phyloP scores from a whole-genome alignment of 2,329 filamentous ascomycete species.

The Amylocarpus encephaloides region DNA sequence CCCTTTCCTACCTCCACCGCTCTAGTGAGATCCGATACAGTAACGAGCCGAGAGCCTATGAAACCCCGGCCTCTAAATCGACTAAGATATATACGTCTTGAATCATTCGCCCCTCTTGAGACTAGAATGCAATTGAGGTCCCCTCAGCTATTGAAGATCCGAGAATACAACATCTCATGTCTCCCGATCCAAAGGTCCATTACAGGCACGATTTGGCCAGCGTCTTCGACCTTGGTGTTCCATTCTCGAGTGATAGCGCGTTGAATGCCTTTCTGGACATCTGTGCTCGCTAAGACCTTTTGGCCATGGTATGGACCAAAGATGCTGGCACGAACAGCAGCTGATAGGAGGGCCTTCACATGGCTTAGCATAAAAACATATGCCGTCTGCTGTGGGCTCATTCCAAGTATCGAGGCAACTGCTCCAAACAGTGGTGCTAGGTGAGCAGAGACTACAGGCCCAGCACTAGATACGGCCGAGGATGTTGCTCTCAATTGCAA shows the following conservation, averaged over 20 bases:
- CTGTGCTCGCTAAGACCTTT: slow-evolving; percentile 56
- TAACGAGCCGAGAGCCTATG: too few species aligned
- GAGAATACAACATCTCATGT: slow-evolving; percentile 76
- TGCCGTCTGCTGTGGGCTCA: slow-evolving; percentile 56
- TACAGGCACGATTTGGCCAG: slow-evolving; percentile 67
- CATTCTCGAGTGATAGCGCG: slow-evolving; percentile 54
- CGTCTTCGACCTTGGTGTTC: slow-evolving; percentile 53
- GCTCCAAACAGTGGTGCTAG: slow-evolving; percentile 66
- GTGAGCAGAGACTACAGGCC: slow-evolving; percentile 52
- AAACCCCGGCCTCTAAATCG: too few species aligned
- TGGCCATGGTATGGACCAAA: slow-evolving; percentile 79
- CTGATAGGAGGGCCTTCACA: slow-evolving; percentile 68
- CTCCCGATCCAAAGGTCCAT: slow-evolving; percentile 80
- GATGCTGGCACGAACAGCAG: slow-evolving; percentile 69
- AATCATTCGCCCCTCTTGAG: too few species aligned
- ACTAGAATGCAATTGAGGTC: too few species aligned
- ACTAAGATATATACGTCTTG: too few species aligned
- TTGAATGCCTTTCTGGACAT: slow-evolving; percentile 52
- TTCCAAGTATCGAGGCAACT: slow-evolving; percentile 54
- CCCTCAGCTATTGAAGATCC: slow-evolving; percentile 73
- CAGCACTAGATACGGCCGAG: slow-evolving; percentile 17
- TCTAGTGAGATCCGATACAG: too few species aligned
- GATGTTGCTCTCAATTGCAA: slow-evolving; percentile 21
- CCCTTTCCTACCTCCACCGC: too few species aligned
- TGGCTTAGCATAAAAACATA: slow-evolving; percentile 74